Conservation (phyloP, 2,329 filamentous ascomycete genomes). For the Orbilia ellipsospora region DNA sequence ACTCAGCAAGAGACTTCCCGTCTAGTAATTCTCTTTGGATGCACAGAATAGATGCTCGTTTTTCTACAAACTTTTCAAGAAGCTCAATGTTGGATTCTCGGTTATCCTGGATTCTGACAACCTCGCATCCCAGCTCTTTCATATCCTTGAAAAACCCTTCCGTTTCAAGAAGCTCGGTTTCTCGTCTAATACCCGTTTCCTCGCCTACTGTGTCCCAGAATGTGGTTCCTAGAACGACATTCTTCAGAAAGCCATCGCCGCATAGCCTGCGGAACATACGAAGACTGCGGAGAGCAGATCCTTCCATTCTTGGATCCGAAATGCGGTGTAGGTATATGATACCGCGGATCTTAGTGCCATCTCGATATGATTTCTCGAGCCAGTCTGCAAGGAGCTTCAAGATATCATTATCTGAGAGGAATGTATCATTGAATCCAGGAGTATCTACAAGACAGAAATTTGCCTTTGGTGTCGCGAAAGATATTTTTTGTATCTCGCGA, state of each 20-base stretch:
- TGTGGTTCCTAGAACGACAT: conserved; percentile 63
- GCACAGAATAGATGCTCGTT: conserved; percentile 3
- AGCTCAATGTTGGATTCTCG: not conserved
- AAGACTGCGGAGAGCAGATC: conserved; percentile 61
- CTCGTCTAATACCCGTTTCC: conserved; percentile 50
- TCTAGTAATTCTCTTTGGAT: conserved; percentile 4
- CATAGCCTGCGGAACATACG: conserved; percentile 62
- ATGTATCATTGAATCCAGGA: conserved; percentile 61
- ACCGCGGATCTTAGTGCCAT: conserved; percentile 59
- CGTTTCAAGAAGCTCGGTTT: conserved; percentile 51
- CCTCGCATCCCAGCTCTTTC: conserved; percentile 5
- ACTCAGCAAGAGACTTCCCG: conserved; percentile 6
- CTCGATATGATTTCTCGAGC: conserved; percentile 58
- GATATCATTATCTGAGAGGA: conserved; percentile 60
- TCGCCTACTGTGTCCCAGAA: conserved; percentile 60
- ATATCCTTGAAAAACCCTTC: conserved; percentile 7
- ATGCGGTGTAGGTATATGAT: conserved; percentile 62
- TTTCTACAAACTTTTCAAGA: not conserved
- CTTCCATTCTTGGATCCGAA: conserved; percentile 60
- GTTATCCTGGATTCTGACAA: conserved; percentile 6
- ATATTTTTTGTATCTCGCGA: conserved; percentile 13
- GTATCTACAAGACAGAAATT: conserved; percentile 60
- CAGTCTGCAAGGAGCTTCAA: conserved; percentile 59
- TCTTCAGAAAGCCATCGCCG: conserved; percentile 60
- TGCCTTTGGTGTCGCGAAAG: not conserved